phyloP scores from a whole-genome alignment of 495 filamentous ascomycete species.

The Hyaloscypha bicolor region DNA sequence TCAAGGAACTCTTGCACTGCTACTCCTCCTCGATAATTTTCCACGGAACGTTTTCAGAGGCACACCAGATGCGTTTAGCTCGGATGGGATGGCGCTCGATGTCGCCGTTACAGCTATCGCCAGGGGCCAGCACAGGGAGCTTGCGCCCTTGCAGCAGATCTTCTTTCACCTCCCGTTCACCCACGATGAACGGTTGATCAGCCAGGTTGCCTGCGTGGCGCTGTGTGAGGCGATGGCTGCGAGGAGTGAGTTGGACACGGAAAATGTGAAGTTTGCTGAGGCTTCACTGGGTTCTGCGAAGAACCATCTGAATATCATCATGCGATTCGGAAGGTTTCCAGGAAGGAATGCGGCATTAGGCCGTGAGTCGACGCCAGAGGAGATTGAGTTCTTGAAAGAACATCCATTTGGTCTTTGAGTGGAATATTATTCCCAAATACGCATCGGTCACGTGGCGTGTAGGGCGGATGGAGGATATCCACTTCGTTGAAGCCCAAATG shows the following conservation, averaged over 20 bases:
- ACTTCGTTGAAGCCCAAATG: background rate
- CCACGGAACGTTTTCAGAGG: constrained; percentile 27
- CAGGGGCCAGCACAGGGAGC: constrained; percentile 34
- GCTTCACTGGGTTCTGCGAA: constrained; percentile 30
- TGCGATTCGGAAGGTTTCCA: constrained; percentile 31
- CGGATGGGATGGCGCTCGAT: constrained; percentile 37
- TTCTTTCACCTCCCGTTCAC: constrained; percentile 43
- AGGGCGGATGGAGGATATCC: background rate
- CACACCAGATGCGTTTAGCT: constrained; percentile 27
- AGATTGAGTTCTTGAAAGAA: constrained; percentile 29
- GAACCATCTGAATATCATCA: constrained; percentile 34
- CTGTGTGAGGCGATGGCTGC: constrained; percentile 33
- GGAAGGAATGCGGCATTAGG: constrained; percentile 28
- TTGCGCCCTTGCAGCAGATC: constrained; percentile 31
- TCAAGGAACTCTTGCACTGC: constrained; percentile 22
- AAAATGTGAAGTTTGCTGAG: constrained; percentile 25
- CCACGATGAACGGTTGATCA: constrained; percentile 38
- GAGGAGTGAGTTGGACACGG: constrained; percentile 22
- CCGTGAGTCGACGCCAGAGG: constrained; percentile 32
- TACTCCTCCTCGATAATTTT: constrained; percentile 31
- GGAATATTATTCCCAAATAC: background rate
- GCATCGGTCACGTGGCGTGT: background rate
- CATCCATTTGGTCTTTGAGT: constrained; percentile 30
- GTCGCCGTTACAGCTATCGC: constrained; percentile 35
- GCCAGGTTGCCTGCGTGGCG: constrained; percentile 35